Conservation (phyloP, 148 eudicot genomes). For the Chenopodium berlandieri region DNA sequence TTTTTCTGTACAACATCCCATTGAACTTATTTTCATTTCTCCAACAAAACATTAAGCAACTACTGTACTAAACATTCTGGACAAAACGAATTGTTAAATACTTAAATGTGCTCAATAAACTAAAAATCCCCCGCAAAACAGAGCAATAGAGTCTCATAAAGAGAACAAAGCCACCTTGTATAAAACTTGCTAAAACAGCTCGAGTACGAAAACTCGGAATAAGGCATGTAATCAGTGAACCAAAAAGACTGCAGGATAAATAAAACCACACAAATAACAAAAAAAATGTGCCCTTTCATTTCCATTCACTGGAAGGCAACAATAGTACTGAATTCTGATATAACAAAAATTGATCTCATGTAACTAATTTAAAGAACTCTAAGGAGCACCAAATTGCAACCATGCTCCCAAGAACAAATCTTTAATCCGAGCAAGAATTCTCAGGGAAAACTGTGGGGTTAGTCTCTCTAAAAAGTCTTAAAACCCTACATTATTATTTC, state of each 20-base stretch:
- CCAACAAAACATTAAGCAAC: too few species aligned
- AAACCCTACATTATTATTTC: slow-evolving; percentile 30
- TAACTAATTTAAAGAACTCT: slow-evolving; percentile 16
- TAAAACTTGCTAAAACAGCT: too few species aligned
- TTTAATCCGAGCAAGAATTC: slow-evolving; percentile 26
- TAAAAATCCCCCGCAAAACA: too few species aligned
- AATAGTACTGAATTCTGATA: slow-evolving; percentile 9
- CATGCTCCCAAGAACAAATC: slow-evolving; percentile 11
- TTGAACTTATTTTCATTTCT: too few species aligned
- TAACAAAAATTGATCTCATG: slow-evolving; percentile 23
- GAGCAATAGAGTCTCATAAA: too few species aligned
- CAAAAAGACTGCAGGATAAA: not conserved
- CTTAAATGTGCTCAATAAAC: too few species aligned
- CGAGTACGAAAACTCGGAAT: not conserved
- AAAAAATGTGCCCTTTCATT: slow-evolving; percentile 5
- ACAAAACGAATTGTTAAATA: too few species aligned
- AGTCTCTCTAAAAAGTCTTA: slow-evolving; percentile 29
- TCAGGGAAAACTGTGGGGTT: slow-evolving; percentile 37
- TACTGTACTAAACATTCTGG: too few species aligned
- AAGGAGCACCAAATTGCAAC: slow-evolving; percentile 13
- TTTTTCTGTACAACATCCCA: too few species aligned
- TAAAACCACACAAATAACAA: not conserved
- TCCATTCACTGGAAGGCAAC: slow-evolving; percentile 26
- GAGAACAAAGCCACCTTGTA: too few species aligned
- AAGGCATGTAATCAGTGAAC: not conserved